A percentile compares a stretch with the other conserved stretches of the same genome.
phyloP scores from a whole-genome alignment of 345 rosid species.

The Eucalyptus regnans region DNA sequence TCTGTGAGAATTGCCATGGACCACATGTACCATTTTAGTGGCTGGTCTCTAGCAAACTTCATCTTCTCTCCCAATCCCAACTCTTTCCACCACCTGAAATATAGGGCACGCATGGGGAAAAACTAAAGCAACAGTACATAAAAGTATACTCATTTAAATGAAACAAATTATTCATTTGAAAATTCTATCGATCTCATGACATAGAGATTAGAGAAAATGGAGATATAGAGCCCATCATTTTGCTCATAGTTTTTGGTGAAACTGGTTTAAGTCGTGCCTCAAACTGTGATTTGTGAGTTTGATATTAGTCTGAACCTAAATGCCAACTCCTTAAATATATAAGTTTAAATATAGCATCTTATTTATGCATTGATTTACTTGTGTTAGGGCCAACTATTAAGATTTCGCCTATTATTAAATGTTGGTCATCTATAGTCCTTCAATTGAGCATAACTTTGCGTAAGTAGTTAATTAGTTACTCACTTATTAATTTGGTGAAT shows the following conservation, averaged over 20 bases:
- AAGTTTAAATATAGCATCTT: too few species aligned
- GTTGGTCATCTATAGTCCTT: background rate
- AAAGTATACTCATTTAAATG: background rate
- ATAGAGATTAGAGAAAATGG: background rate
- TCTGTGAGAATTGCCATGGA: constrained; percentile 31
- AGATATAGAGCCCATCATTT: background rate
- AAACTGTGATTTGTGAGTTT: too few species aligned
- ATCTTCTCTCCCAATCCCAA: constrained; percentile 29
- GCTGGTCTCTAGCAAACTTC: constrained; percentile 35
- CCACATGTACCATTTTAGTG: constrained; percentile 41
- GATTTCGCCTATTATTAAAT: background rate
- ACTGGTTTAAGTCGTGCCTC: too few species aligned
- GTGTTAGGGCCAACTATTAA: background rate
- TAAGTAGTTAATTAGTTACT: background rate
- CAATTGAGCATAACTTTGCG: background rate
- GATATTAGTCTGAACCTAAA: too few species aligned
- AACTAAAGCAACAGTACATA: background rate
- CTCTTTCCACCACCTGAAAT: constrained; percentile 52
- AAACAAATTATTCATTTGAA: background rate
- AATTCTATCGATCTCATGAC: background rate
- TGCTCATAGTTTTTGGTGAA: background rate
- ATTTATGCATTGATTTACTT: background rate
- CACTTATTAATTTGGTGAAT: background rate
- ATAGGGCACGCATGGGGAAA: background rate
- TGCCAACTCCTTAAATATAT: too few species aligned